A percentile compares a stretch with the other conserved stretches of the same genome.
Conservation (phyloP, 192 early-diverging fungal species). For the Coemansia sp. region DNA sequence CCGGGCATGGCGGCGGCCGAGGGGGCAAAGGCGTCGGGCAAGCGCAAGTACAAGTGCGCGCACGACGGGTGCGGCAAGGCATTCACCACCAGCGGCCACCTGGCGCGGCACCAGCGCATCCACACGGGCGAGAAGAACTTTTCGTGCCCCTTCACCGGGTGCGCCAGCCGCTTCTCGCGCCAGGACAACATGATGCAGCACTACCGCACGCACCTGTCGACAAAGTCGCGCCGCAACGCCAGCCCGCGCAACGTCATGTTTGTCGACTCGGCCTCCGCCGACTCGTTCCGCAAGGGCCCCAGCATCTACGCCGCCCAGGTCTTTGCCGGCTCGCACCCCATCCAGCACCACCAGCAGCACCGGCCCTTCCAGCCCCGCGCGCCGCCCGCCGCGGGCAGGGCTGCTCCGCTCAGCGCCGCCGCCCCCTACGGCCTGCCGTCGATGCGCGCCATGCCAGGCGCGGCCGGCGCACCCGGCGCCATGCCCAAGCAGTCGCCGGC, state of each 20-base stretch:
- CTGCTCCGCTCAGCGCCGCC: neutral
- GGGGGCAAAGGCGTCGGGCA: conserved; percentile 33
- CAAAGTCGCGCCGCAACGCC: conserved; percentile 60
- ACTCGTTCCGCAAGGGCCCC: conserved; percentile 31
- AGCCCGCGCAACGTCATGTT: conserved; percentile 38
- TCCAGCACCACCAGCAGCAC: conserved; percentile 44
- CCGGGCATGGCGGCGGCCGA: conserved; percentile 14
- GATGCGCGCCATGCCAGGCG: conserved; percentile 26
- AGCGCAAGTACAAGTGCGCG: conserved; percentile 75
- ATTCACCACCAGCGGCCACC: conserved; percentile 83
- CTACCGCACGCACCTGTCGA: conserved; percentile 77
- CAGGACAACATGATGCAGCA: conserved; percentile 92
- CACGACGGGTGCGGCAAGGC: conserved; percentile 70
- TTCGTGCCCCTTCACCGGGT: conserved; percentile 67
- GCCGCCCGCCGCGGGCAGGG: conserved; percentile 16
- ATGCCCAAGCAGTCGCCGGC: conserved; percentile 44
- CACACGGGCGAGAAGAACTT: conserved; percentile 87
- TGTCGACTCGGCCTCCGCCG: conserved; percentile 17
- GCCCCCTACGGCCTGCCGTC: conserved; percentile 37
- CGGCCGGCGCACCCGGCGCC: conserved; percentile 13
- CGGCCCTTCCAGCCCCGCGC: conserved; percentile 19
- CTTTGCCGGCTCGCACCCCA: conserved; percentile 34
- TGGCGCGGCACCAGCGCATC: conserved; percentile 80
- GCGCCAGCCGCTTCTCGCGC: conserved; percentile 74
- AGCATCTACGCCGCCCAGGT: conserved; percentile 36